Base-by-base conservation (phyloP, 352 stramenopile species). In the Pythium phragmiticola region DNA sequence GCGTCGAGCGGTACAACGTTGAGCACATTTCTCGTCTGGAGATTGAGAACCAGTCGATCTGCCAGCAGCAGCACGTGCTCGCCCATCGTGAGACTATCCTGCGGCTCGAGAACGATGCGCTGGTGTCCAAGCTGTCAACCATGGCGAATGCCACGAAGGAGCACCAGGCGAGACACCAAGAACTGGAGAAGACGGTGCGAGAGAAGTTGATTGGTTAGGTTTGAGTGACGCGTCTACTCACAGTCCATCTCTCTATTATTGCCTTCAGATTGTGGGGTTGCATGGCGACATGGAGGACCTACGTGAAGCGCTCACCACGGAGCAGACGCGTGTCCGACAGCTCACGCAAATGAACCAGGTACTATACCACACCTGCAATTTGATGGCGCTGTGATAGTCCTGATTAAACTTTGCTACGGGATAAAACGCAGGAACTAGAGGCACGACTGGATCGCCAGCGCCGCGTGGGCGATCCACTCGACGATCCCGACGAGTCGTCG, bases 31-130 rank as follows among this genome's bases (percentile, higher is more conserved):
- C 63, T 33, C 75, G 68, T 1, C 65, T 82, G n/a, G 66, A 72
- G 54, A 76, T 76, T 50, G 72, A 82, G 45, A 80, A 76, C 56
- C 69, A 77, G 42, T 68, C 57, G 42, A 75, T 80, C 7, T 72
- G 64, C 19, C 60, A 74, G 51, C 69, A 77, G 28, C 51, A 74
- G 16, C 64, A 71, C 42, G 48, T 66, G 30, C 52, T 66, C 2
- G 67, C 74, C 34, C 57, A 56, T 16, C 57, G 63, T 0, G 74
- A 82, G 49, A 59, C 50, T 9, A 62, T 69, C 17, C 34, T 78
- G 5, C 21, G 48, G 5, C 19, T 63, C 1, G 71, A 77, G 28
- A 67, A 66, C 16, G 69, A 72, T 23, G 17, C 61, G 6, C 52
- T 75, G 19, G 16, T 30, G 4, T 36, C 48, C 21, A 66, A 69